These are phyloP conservation scores for Aspergillus sp. DNA, from an alignment of 2,329 filamentous ascomycete genomes.

Conservation along the genomic window DNA sequence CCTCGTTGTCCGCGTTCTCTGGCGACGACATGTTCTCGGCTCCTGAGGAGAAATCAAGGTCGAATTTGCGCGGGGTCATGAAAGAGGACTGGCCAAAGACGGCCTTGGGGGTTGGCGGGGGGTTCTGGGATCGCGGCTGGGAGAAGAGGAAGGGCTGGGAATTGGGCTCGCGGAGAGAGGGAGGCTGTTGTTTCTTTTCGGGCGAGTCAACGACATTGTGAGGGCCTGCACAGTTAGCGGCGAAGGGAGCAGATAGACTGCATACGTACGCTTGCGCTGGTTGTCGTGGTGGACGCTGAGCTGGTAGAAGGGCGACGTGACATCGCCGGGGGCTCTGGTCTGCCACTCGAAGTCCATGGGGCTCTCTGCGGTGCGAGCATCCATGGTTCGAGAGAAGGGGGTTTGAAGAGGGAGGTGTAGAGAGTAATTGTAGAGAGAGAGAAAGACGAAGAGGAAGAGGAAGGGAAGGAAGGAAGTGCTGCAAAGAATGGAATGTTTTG, in stretches of 20 bases:
- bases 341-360: constrained; percentile 46
- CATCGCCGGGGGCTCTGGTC: constrained; percentile 34
- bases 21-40: constrained; percentile 39
- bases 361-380: constrained; percentile 34
- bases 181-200: constrained; percentile 38
- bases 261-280: constrained; percentile 35
- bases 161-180: constrained; percentile 41
- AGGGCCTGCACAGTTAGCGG: constrained; percentile 20
- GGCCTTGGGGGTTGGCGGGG: constrained; percentile 22
- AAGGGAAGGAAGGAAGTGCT: not conserved
- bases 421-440: constrained; percentile 17
- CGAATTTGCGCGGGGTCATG: constrained; percentile 40
- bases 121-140: constrained; percentile 21
- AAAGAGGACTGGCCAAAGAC: constrained; percentile 36
- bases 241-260: not conserved
- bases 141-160: constrained; percentile 44
- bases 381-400: constrained; percentile 9
- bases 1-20: constrained; percentile 39
- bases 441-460: constrained; percentile 2
- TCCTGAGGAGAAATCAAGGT: constrained; percentile 40
- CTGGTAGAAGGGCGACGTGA: constrained; percentile 39
- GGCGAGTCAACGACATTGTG: constrained; percentile 38
- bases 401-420: constrained; percentile 6
- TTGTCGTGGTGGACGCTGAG: constrained; percentile 36
- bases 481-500: not conserved